Evolutionary conservation across 345 rosid species (phyloP), one percentile per base, ranked within the genome.

Genomic region (Anastatica hierochuntica): DNA sequence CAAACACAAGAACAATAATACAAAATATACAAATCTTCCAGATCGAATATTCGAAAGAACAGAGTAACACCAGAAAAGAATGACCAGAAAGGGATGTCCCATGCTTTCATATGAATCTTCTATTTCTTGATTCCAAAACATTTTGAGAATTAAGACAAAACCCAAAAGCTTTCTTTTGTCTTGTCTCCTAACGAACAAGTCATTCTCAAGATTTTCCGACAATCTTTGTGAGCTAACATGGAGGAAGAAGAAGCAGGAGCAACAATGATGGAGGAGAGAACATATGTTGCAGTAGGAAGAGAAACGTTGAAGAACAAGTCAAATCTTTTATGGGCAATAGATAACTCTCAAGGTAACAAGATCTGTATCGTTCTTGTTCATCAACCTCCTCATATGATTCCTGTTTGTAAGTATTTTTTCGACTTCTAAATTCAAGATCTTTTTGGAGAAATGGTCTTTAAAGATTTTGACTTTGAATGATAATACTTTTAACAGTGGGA

Each of bases 311-410:
- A 77, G 48, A 57, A 65, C 72, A 76, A 62, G 56, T 75, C 72
- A 41, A 70, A 62, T 56, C 66, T 82, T 1, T 1, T 47, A 0
- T 88, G 90, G 90, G 83, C 74, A 4, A 34, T 82, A 52, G 81
- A 77, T 39, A 67, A 84, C 43, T 80, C 73, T 0, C 60, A 77
- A 26, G 86, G 95, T 26, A 79, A 63, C 67, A 72, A 66, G 62
- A 73, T 88, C 64, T 85, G 95, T 53, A 58, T 90, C 41, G 29
- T 84, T 51, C 83, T 76, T 60, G 89, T 90, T 58, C 82, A 82
- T 39, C 77, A 50, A 35, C 95, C 85, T 1, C 48, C 89, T 7
- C 73, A 66, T 54, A 60, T 63, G 78, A 84, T 90, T 40, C 89
- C 85, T 13, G 14, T 76, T 3, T 19, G 92, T 88, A 75, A 74